A percentile compares a stretch with the other conserved stretches of the same genome.
phyloP scores from a whole-genome alignment of 164 flowering plant species.

The Sextonia rubra region DNA sequence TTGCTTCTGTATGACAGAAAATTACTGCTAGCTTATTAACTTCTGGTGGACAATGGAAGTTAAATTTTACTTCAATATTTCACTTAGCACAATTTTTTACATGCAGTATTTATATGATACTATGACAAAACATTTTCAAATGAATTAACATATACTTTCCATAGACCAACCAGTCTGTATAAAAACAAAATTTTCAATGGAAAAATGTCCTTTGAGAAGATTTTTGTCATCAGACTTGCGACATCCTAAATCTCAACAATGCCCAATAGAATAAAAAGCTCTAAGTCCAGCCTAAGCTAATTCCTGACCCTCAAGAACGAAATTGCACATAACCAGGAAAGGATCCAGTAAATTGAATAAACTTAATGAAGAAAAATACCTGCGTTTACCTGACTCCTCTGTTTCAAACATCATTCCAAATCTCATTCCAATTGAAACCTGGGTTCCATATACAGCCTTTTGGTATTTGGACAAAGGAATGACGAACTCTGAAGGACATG shows the following conservation, averaged over 20 bases:
- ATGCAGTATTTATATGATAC: not conserved
- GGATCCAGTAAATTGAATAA: not conserved
- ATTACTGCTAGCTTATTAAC: too few relatives aligned
- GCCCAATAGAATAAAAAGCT: not conserved
- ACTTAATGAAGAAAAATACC: constrained; percentile 38
- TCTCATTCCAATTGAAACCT: constrained; percentile 88
- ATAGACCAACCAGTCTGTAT: not conserved
- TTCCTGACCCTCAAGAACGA: not conserved
- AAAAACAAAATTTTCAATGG: not conserved
- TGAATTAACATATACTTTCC: not conserved
- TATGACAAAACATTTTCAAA: not conserved
- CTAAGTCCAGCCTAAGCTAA: not conserved
- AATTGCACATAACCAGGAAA: not conserved
- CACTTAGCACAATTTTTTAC: not conserved
- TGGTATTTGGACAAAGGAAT: constrained; percentile 67
- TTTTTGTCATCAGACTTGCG: not conserved
- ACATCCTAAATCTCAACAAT: not conserved
- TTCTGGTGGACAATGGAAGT: too few relatives aligned
- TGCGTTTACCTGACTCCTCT: constrained; percentile 92
- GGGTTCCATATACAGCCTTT: constrained; percentile 71
- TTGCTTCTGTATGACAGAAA: too few relatives aligned
- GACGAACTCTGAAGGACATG: constrained; percentile 93
- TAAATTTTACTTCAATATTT: too few relatives aligned
- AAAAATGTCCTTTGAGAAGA: not conserved
- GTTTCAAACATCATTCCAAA: constrained; percentile 99